A percentile compares a stretch with the other conserved stretches of the same genome.
These are phyloP conservation scores for Fusarium ramigenum DNA, from an alignment of 2,329 filamentous ascomycete genomes.

Conservation along the genomic window DNA sequence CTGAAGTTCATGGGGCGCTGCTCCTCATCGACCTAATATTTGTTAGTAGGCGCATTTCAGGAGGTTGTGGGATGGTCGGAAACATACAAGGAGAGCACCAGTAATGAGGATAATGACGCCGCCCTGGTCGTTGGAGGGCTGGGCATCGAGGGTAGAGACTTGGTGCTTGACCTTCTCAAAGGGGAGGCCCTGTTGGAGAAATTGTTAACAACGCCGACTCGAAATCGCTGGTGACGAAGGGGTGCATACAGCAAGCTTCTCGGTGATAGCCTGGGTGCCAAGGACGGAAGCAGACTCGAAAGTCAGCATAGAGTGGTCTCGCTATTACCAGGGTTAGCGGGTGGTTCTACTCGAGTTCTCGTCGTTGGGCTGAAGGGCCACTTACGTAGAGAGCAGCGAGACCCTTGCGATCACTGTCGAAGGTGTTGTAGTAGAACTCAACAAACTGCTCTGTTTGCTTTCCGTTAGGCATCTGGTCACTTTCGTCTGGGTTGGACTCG, in stretches of 20 bases:
- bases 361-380: not conserved
- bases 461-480: not conserved
- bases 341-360: conserved; percentile 66
- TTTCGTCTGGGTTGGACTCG: not conserved
- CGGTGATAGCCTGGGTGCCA: conserved; percentile 73
- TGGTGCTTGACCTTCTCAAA: conserved; percentile 85
- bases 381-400: conserved; percentile 84
- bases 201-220: conserved; percentile 10
- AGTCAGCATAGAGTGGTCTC: conserved; percentile 82
- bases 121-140: conserved; percentile 72
- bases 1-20: conserved; percentile 89
- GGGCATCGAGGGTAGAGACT: conserved; percentile 81
- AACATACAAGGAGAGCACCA: conserved; percentile 80
- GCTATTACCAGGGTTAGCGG: conserved; percentile 17
- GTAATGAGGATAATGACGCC: conserved; percentile 89
- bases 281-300: conserved; percentile 79
- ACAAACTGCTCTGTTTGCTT: conserved; percentile 79
- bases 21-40: conserved; percentile 80
- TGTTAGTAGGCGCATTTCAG: not conserved
- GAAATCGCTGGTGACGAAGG: not conserved
- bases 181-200: conserved; percentile 69
- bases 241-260: conserved; percentile 79
- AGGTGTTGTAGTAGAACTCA: conserved; percentile 88
- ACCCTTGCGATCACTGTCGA: conserved; percentile 75
- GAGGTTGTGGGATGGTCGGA: not conserved